A percentile compares a stretch with the other conserved stretches of the same genome.
Evolutionary conservation across 129 eudicot genomes (phyloP).

Genomic region (Pittosporum tobira): DNA sequence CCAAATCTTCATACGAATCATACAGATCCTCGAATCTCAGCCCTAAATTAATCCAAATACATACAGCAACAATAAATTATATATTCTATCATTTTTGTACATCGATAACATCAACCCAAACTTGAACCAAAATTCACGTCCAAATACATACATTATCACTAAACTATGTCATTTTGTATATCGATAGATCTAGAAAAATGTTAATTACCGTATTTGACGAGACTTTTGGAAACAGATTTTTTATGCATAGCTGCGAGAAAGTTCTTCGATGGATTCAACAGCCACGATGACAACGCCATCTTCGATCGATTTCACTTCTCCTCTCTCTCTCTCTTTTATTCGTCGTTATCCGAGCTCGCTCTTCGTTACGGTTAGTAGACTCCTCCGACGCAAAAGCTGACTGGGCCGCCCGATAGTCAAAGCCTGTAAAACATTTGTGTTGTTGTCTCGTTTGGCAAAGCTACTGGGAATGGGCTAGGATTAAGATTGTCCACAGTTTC

Average conservation of each 20-base stretch:
- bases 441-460: too few species aligned
- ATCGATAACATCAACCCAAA: neutral
- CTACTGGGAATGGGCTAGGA: too few species aligned
- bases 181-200: too few species aligned
- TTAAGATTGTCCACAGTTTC: too few species aligned
- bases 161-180: too few species aligned
- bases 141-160: neutral
- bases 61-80: neutral
- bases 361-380: too few species aligned
- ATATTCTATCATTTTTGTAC: neutral
- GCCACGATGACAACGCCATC: constrained; percentile 33
- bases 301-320: neutral
- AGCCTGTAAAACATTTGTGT: too few species aligned
- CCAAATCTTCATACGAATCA: constrained; percentile 55
- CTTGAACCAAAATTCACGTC: neutral
- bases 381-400: too few species aligned
- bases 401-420: too few species aligned
- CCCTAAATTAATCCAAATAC: constrained; percentile 21
- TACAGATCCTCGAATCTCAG: constrained; percentile 56
- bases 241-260: constrained; percentile 51
- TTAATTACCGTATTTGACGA: constrained; percentile 36
- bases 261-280: constrained; percentile 48
- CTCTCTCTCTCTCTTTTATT: neutral
- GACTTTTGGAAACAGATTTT: constrained; percentile 45
- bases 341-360: too few species aligned